These are phyloP conservation scores for Penicillium sp. DNA, from an alignment of 2,329 filamentous ascomycete genomes.

Conservation along the genomic window DNA sequence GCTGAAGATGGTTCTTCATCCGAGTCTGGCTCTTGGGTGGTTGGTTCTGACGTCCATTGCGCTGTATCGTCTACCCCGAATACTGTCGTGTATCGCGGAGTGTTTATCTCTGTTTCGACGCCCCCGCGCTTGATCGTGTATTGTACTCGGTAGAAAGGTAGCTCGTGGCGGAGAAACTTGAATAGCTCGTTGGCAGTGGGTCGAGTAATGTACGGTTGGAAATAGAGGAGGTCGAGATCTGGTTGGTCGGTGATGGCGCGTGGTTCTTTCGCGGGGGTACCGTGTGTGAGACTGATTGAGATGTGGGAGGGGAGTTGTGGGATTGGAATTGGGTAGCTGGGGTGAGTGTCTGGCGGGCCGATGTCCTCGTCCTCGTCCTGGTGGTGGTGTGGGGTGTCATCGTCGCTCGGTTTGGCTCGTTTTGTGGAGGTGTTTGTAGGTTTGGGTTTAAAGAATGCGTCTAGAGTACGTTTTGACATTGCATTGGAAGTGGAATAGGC, in stretches of 20 bases:
- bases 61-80: constrained; percentile 68
- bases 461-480: constrained; percentile 65
- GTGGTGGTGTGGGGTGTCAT: neutral
- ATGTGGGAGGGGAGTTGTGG: constrained; percentile 53
- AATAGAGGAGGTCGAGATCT: constrained; percentile 74
- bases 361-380: neutral
- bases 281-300: constrained; percentile 22
- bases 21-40: too few species aligned
- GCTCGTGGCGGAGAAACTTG: constrained; percentile 68
- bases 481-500: neutral
- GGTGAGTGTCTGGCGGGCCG: constrained; percentile 45
- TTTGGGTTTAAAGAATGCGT: constrained; percentile 66
- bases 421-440: constrained; percentile 45
- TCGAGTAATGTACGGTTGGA: constrained; percentile 70
- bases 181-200: constrained; percentile 64
- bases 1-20: too few species aligned
- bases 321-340: constrained; percentile 58
- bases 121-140: constrained; percentile 72
- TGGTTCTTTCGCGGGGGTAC: constrained; percentile 57
- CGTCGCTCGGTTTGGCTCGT: constrained; percentile 35
- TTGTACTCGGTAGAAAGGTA: constrained; percentile 76
- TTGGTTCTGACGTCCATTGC: constrained; percentile 49
- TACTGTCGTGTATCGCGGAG: constrained; percentile 64
- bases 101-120: constrained; percentile 64
- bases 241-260: constrained; percentile 66